Evolutionary conservation across 2,329 filamentous ascomycete genomes (phyloP).

Genomic region (Penicillium psychrosexuale): DNA sequence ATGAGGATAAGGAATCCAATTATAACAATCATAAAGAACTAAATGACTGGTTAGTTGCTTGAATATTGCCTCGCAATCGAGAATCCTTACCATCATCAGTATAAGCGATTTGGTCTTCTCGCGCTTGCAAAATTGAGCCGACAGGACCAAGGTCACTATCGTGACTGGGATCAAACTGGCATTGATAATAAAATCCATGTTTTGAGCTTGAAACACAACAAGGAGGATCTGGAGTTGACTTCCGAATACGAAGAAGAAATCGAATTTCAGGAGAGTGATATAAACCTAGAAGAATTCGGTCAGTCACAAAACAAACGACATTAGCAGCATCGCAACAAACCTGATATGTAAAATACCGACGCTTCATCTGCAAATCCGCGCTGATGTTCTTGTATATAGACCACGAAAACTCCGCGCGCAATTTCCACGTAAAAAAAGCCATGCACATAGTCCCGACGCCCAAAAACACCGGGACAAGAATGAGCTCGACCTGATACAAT

Average conservation of each 20-base stretch:
- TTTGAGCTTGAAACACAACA: conserved; percentile 8
- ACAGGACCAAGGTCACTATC: conserved; percentile 10
- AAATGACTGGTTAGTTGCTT: not conserved
- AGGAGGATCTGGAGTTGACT: conserved; percentile 21
- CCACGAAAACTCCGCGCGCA: conserved; percentile 21
- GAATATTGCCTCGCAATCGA: not conserved
- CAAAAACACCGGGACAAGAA: conserved; percentile 19
- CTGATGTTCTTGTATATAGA: conserved; percentile 23
- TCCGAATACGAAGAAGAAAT: conserved; percentile 23
- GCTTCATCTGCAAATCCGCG: conserved; percentile 22
- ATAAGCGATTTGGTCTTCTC: conserved; percentile 19
- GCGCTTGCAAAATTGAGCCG: conserved; percentile 17
- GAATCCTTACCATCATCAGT: conserved; percentile 12
- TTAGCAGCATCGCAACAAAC: not conserved
- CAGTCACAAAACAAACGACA: not conserved
- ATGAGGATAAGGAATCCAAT: conserved; percentile 10
- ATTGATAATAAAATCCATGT: conserved; percentile 16
- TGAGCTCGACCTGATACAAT: conserved; percentile 11
- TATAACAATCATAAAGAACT: conserved; percentile 15
- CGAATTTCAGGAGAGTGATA: conserved; percentile 21
- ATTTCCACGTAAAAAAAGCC: conserved; percentile 19
- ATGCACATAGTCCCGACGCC: conserved; percentile 13
- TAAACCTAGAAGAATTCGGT: conserved; percentile 13
- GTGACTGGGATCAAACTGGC: conserved; percentile 17
- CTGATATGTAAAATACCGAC: conserved; percentile 19